These are phyloP conservation scores for Komagataella phaffii DNA, from an alignment of 805 yeast species.

Conservation along the genomic window DNA sequence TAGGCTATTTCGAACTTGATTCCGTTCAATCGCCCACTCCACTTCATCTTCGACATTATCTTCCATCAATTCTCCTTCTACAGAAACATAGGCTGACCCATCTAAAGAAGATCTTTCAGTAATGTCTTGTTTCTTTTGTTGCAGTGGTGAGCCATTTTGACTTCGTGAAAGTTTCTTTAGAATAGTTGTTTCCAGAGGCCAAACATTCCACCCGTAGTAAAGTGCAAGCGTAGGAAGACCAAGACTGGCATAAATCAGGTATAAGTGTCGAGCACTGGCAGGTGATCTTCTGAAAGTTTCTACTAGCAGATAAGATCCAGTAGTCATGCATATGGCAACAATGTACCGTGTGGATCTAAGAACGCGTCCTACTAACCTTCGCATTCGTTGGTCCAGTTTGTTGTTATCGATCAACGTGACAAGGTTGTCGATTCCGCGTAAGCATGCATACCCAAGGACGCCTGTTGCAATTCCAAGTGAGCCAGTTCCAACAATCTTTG, in stretches of 20 bases:
- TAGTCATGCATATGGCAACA: conserved; percentile 21
- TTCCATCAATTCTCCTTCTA: conserved; percentile 20
- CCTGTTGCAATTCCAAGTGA: conserved; percentile 57
- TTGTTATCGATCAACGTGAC: not conserved
- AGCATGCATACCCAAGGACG: conserved; percentile 23
- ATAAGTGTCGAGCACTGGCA: conserved; percentile 50
- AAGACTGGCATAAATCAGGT: conserved; percentile 50
- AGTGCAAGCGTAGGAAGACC: conserved; percentile 31
- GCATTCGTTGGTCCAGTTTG: not conserved
- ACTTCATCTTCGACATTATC: conserved; percentile 16
- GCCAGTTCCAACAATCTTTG: conserved; percentile 51
- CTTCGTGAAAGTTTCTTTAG: conserved; percentile 5
- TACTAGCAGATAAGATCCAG: conserved; percentile 37
- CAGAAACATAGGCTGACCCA: conserved; percentile 29
- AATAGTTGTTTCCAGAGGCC: conserved; percentile 14
- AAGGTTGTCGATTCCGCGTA: conserved; percentile 2
- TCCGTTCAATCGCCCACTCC: conserved; percentile 26
- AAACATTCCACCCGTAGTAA: conserved; percentile 13
- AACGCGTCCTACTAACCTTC: not conserved
- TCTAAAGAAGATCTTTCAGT: conserved; percentile 28
- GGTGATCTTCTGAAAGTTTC: conserved; percentile 48
- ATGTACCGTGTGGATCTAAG: not conserved
- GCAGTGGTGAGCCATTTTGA: not conserved
- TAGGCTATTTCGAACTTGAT: conserved; percentile 18
- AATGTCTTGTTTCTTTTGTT: conserved; percentile 8